Evolutionary conservation across 139 green algal species (phyloP).

Genomic region (Ettlia oleoabundans): DNA sequence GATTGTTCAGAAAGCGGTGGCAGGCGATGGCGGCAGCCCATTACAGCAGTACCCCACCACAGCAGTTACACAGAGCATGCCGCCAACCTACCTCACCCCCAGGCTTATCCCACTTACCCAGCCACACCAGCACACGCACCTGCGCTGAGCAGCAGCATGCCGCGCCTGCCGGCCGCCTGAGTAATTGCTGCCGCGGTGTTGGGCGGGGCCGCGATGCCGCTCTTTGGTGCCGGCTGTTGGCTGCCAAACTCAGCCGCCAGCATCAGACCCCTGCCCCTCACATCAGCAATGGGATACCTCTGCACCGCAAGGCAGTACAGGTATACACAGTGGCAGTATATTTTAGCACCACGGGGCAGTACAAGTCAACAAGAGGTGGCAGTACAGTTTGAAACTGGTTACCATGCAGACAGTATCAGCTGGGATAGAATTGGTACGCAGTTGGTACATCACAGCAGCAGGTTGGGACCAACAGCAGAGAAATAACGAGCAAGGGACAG

Average conservation of each 20-base stretch:
- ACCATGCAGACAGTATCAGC: too few relatives aligned
- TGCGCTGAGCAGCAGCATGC: constrained; percentile 76
- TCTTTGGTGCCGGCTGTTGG: background rate
- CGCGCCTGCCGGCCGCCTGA: constrained; percentile 54
- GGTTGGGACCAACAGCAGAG: too few relatives aligned
- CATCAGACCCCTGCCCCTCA: constrained; percentile 85
- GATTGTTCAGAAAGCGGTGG: too few relatives aligned
- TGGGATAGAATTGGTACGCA: too few relatives aligned
- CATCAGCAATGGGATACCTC: constrained; percentile 73
- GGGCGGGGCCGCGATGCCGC: constrained; percentile 35
- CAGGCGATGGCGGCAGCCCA: background rate
- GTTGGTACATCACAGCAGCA: too few relatives aligned
- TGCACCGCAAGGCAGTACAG: background rate
- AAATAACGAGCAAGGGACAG: too few relatives aligned
- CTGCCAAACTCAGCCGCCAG: constrained; percentile 78
- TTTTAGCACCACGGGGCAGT: too few relatives aligned
- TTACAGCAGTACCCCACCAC: background rate
- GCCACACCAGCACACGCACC: constrained; percentile 43
- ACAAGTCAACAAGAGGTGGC: too few relatives aligned
- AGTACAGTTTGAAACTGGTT: too few relatives aligned
- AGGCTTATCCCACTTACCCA: too few relatives aligned
- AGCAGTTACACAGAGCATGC: background rate
- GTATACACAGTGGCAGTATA: background rate
- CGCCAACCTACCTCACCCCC: too few relatives aligned
- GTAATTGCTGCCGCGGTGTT: constrained; percentile 62